phyloP scores from a whole-genome alignment of 2,329 filamentous ascomycete genomes.

The Plenodomus lindquistii region DNA sequence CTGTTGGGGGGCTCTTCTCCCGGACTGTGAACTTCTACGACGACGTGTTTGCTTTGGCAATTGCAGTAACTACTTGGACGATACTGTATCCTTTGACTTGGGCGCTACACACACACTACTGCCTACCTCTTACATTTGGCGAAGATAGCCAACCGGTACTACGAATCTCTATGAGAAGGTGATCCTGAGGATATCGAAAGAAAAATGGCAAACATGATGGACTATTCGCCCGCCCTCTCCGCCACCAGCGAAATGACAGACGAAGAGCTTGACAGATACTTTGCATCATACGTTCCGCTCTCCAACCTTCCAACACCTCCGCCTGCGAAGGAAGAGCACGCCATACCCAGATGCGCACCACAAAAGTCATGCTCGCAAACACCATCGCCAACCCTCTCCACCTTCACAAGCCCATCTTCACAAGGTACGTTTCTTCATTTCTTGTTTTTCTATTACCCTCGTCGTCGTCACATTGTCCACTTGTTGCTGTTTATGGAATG shows the following conservation, averaged over 20 bases:
- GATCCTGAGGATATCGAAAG: not conserved
- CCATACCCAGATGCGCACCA: slow-evolving; percentile 12
- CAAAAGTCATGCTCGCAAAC: slow-evolving; percentile 5
- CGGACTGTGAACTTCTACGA: slow-evolving; percentile 5
- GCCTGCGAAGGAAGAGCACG: slow-evolving; percentile 35
- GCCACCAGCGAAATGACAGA: slow-evolving; percentile 40
- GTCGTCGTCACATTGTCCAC: not conserved
- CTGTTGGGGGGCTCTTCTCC: not conserved
- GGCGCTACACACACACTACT: not conserved
- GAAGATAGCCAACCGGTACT: too few species aligned
- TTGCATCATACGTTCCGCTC: slow-evolving; percentile 44
- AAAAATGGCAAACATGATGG: slow-evolving; percentile 18
- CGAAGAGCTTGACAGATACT: slow-evolving; percentile 45
- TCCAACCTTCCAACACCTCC: slow-evolving; percentile 48
- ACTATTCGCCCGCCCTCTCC: slow-evolving; percentile 32
- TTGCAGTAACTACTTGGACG: not conserved
- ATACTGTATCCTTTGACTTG: not conserved
- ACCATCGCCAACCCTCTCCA: slow-evolving; percentile 5
- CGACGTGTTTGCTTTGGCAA: not conserved
- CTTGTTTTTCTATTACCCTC: not conserved
- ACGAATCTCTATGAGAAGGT: slow-evolving; percentile 7
- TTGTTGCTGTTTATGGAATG: not conserved
- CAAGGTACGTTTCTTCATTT: not conserved
- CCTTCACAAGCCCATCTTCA: slow-evolving; percentile 4
- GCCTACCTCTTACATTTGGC: not conserved